A percentile compares a stretch with the other conserved stretches of the same genome.
Conservation (phyloP, 2,329 filamentous ascomycete species). For the Ophiosphaerella herpotricha region DNA sequence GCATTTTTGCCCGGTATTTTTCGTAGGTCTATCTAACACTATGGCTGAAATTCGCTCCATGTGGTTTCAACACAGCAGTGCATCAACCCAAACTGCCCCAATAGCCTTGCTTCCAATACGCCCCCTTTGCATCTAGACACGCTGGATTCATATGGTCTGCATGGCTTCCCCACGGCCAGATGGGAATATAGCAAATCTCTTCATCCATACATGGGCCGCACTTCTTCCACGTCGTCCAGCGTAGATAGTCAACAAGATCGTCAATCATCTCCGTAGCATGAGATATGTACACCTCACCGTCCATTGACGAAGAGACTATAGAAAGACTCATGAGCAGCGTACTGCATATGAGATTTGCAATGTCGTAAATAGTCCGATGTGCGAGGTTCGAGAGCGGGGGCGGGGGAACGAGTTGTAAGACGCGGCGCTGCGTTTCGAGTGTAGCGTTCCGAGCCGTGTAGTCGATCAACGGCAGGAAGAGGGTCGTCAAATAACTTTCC, state of each 20-base stretch:
- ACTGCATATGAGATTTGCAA: constrained; percentile 41
- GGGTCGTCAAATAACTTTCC: constrained; percentile 27
- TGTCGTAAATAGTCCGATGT: constrained; percentile 33
- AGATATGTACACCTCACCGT: not conserved
- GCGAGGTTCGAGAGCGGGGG: constrained; percentile 32
- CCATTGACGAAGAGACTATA: constrained; percentile 6
- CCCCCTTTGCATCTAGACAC: too few relatives aligned
- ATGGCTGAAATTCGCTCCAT: too few relatives aligned
- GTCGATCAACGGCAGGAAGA: constrained; percentile 48
- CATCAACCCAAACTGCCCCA: too few relatives aligned
- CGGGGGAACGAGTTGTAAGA: constrained; percentile 48
- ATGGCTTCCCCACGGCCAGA: constrained; percentile 63
- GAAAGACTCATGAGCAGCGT: constrained; percentile 34
- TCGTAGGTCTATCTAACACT: too few relatives aligned
- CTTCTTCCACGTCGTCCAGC: constrained; percentile 65
- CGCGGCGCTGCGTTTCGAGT: constrained; percentile 54
- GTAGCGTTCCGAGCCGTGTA: constrained; percentile 40
- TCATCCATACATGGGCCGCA: constrained; percentile 58
- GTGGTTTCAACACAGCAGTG: too few relatives aligned
- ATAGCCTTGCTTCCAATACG: too few relatives aligned
- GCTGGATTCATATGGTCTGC: constrained; percentile 59
- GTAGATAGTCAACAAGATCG: constrained; percentile 55
- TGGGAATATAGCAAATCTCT: constrained; percentile 65
- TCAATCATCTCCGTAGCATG: constrained; percentile 41
- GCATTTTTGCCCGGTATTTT: too few relatives aligned